Percentiles rank a stretch among this genome's conserved stretches.
Evolutionary conservation across 306 rosid genomes (phyloP).

Genomic region (Argentina anserina): DNA sequence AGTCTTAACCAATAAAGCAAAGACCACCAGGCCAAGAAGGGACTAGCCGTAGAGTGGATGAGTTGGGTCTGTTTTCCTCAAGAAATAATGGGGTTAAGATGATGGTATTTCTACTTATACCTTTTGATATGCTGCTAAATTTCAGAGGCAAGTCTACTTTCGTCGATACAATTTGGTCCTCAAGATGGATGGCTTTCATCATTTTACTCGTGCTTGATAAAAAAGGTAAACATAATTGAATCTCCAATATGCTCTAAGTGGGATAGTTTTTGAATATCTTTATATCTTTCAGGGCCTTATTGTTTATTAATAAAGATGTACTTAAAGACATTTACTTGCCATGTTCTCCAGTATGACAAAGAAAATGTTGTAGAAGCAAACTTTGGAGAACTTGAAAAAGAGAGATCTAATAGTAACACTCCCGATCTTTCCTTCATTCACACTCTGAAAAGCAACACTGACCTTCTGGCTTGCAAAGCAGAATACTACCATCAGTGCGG

Average conservation of each 20-base stretch:
- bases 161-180: conserved; percentile 77
- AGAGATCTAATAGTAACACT: conserved; percentile 57
- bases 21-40: too few species aligned
- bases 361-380: conserved; percentile 75
- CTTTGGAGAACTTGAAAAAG: conserved; percentile 77
- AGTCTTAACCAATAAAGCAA: too few species aligned
- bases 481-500: conserved; percentile 95
- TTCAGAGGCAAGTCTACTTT: conserved; percentile 72
- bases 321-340: conserved; percentile 3
- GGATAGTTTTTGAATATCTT: conserved; percentile 1
- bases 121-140: conserved; percentile 29
- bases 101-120: conserved; percentile 6
- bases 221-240: conserved; percentile 59
- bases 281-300: neutral
- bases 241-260: conserved; percentile 19
- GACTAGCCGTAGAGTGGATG: too few species aligned
- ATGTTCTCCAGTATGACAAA: conserved; percentile 68
- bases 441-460: conserved; percentile 72
- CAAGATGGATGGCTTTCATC: conserved; percentile 96
- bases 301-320: neutral
- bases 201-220: conserved; percentile 82
- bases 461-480: conserved; percentile 94
- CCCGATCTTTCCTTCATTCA: conserved; percentile 59
- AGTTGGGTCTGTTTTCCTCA: neutral
- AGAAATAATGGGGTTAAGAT: neutral